phyloP scores from a whole-genome alignment of 2,329 filamentous ascomycete genomes.

The Pestalotiopsis sp. region DNA sequence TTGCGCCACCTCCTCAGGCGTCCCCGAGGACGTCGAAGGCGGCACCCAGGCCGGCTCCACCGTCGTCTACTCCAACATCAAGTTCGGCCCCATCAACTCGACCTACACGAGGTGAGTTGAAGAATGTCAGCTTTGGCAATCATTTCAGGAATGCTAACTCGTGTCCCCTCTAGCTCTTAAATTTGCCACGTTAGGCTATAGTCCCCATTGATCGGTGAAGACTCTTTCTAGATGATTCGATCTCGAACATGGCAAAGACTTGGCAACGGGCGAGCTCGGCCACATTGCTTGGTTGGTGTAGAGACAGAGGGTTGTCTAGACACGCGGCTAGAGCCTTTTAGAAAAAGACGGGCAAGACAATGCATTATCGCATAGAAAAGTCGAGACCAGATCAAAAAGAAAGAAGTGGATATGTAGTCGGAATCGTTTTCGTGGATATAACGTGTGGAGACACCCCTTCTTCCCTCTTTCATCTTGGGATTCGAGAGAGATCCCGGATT shows the following conservation, averaged over 20 bases:
- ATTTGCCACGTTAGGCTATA: neutral
- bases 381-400: neutral
- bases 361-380: neutral
- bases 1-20: constrained; percentile 46
- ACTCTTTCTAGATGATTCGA: too few relatives aligned
- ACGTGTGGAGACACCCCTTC: neutral
- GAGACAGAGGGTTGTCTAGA: too few relatives aligned
- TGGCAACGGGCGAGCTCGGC: too few relatives aligned
- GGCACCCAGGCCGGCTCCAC: constrained; percentile 33
- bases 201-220: too few relatives aligned
- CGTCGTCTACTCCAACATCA: constrained; percentile 50
- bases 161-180: neutral
- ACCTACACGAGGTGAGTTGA: constrained; percentile 31
- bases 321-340: too few relatives aligned
- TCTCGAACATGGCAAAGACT: too few relatives aligned
- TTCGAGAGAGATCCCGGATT: neutral
- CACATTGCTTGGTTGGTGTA: too few relatives aligned
- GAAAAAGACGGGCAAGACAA: neutral
- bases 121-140: neutral
- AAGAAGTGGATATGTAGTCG: neutral
- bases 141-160: neutral
- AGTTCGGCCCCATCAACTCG: constrained; percentile 46
- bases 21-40: constrained; percentile 42
- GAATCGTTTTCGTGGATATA: neutral
- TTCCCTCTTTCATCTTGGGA: neutral